Base-by-base conservation (phyloP, 2,329 filamentous ascomycete genomes). In the Xenoacremonium recifei region DNA sequence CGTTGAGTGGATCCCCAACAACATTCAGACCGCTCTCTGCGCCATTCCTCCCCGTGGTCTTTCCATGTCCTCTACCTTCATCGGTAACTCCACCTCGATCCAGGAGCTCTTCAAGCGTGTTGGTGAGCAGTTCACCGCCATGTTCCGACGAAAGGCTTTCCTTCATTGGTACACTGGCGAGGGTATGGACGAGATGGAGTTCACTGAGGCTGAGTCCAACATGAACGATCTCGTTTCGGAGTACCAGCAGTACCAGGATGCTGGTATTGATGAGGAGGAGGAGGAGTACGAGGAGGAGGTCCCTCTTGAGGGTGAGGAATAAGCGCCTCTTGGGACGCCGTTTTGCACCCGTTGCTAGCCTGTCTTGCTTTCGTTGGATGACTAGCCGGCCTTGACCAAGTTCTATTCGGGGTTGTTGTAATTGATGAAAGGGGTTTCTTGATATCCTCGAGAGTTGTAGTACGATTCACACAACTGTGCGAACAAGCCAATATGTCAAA, bases 141-240 rank as follows among this genome's bases (percentile, higher is more conserved):
- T 99, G 93, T 99, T 99, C 87, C 84, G 93, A 78, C 90, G 93
- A 77, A 99, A 97, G 88, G 93, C 93, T 85, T 99, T 99, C 90
- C 89, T 99, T 84, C 93, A 97, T 81, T 99, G 93, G 93, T 99
- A 99, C 79, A 99, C 93, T 84, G 91, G 91, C 68, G 93, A 99
- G 83, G 93, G 93, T 78, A 99, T 99, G 93, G 93, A 99, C 76
- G 93, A 99, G 86, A 97, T 99, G 93, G 93, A 99, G 80, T 99
- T 99, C 81, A 99, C 93, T 68, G 93, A 99, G 83, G 93, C 93
- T 62, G 93, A 99, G 85, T 95, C 89, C 76, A 99, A 99, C 82
- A 97, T 99, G 93, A 97, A 99, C 80, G 93, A 99, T 73, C 79
- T 99, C 68, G 92, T 99, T 64, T 95, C 90, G 50, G 93, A 99